Conservation (phyloP, 1,139 yeast species). For the Scheffersomyces parashehatae region DNA sequence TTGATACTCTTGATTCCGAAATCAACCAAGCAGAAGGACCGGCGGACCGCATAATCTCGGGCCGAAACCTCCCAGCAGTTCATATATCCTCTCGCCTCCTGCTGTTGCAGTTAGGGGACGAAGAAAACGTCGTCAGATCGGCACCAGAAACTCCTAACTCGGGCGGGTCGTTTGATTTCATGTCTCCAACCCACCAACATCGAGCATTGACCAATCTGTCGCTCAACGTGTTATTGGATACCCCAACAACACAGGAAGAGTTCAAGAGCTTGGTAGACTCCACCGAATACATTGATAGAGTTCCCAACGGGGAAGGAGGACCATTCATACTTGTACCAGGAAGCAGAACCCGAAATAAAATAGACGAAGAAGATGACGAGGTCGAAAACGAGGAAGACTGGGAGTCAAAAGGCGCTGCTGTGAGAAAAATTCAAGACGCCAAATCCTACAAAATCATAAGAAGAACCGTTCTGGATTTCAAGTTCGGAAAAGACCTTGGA, state of each 20-base stretch:
- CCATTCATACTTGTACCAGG: constrained; percentile 1
- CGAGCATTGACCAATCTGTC: constrained; percentile 35
- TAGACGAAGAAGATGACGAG: constrained; percentile 8
- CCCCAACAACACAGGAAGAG: constrained; percentile 24
- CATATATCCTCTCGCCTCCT: constrained; percentile 35
- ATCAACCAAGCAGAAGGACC: constrained; percentile 12
- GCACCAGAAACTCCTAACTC: constrained; percentile 16
- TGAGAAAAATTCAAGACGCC: constrained; percentile 19
- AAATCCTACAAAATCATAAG: constrained; percentile 32
- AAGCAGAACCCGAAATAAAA: constrained; percentile 7
- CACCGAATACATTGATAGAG: constrained; percentile 2
- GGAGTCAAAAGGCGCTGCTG: constrained; percentile 43
- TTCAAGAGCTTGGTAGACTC: constrained; percentile 13
- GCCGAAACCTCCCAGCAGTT: constrained; percentile 15
- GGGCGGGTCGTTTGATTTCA: constrained; percentile 30
- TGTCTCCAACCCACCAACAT: constrained; percentile 16
- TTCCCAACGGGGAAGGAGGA: neutral
- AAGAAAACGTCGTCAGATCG: constrained; percentile 10
- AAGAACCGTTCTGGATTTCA: constrained; percentile 79
- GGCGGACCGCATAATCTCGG: constrained; percentile 5
- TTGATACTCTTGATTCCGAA: constrained; percentile 33
- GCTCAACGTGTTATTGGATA: constrained; percentile 38
- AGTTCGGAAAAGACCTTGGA: constrained; percentile 84
- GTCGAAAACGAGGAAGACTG: constrained; percentile 17
- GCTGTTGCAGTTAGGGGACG: constrained; percentile 18